These are phyloP conservation scores for Sporisorium sorghi DNA, from an alignment of 1,284 basidiomycete genomes.

Conservation along the genomic window DNA sequence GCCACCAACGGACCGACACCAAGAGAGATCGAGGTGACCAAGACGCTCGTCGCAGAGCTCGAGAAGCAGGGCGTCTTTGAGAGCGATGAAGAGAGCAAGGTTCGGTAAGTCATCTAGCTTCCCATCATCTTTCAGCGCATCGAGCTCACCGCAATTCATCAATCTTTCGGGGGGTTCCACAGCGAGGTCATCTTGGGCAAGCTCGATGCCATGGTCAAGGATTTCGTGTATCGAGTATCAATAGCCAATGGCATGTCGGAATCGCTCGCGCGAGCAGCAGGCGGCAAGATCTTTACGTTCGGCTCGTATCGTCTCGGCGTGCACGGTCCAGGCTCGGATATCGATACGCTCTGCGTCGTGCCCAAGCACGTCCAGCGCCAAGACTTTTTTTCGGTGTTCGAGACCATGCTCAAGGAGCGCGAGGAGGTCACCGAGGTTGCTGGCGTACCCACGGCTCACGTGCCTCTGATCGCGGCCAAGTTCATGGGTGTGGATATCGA, in stretches of 20 bases:
- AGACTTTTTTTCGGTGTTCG: slow-evolving; percentile 94
- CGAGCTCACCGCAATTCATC: background rate
- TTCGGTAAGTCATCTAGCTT: slow-evolving; percentile 76
- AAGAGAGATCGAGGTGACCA: slow-evolving; percentile 74
- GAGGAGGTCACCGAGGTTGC: slow-evolving; percentile 90
- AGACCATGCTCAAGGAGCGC: slow-evolving; percentile 85
- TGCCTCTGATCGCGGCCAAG: slow-evolving; percentile 92
- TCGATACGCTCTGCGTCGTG: slow-evolving; percentile 98
- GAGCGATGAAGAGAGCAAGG: slow-evolving; percentile 85
- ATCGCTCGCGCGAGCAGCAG: slow-evolving; percentile 83
- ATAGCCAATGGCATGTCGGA: slow-evolving; percentile 85
- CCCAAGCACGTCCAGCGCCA: slow-evolving; percentile 94
- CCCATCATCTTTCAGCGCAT: background rate
- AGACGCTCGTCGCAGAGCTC: slow-evolving; percentile 88
- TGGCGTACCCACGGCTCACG: slow-evolving; percentile 93
- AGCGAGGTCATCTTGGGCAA: slow-evolving; percentile 94
- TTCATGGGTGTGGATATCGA: slow-evolving; percentile 94
- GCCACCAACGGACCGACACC: slow-evolving; percentile 71
- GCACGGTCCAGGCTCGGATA: slow-evolving; percentile 94
- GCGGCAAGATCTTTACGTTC: slow-evolving; percentile 99
- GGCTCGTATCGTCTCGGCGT: slow-evolving; percentile 87
- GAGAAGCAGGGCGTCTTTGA: slow-evolving; percentile 88
- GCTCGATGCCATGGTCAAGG: slow-evolving; percentile 88
- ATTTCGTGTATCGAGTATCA: slow-evolving; percentile 89
- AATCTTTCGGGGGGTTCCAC: slow-evolving; percentile 1